Evolutionary conservation across 306 rosid genomes (phyloP), one percentile per base, ranked within the genome.

Genomic region (Cajanus cajan): DNA sequence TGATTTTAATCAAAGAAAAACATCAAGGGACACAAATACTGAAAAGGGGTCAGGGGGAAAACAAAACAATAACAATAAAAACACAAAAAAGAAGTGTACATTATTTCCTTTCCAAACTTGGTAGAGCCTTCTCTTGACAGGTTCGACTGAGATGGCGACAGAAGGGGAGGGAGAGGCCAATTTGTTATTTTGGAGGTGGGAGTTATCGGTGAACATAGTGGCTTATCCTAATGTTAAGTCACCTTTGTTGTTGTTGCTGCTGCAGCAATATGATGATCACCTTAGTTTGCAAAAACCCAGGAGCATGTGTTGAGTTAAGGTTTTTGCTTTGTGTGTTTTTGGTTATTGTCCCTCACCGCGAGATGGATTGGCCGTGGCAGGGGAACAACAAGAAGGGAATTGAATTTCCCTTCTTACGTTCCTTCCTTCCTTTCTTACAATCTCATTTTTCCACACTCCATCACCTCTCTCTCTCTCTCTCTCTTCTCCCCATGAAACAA

Each of bases 61-160:
- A 43, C 4, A 15, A 18, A 51, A 12, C 8, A 36, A 12, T 1
- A 25, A 73, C 6, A 13, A 28, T 10, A 0, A 58, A 58, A 2
- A 34, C 19, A 2, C 3, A 5, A 14, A 68, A 14, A 12, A 8
- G 8, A 4, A 57, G 4, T 9, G 14, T 87, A 92, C 94, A 87
- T 92, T 92, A 73, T 88, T 92, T 77, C 97, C 97, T 88, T 84
- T 87, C 97, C 97, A 92, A 55, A 83, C 83, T 79, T 85, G 89
- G 80, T 88, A 90, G 68, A 87, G 85, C 80, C 90, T 82, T 72
- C 37, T 57, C 45, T 58, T 70, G 55, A 72, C 66, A 73, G 77
- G 15, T 69, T 69, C 45, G 16, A 39, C 28, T 8, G 88, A 58
- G 59, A 57, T 40, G 36, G 77, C 76, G 67, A 15, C 62, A 18